A percentile compares a stretch with the other conserved stretches of the same genome.
phyloP scores from a whole-genome alignment of 2,329 filamentous ascomycete genomes.

The Colletotrichum incanum region DNA sequence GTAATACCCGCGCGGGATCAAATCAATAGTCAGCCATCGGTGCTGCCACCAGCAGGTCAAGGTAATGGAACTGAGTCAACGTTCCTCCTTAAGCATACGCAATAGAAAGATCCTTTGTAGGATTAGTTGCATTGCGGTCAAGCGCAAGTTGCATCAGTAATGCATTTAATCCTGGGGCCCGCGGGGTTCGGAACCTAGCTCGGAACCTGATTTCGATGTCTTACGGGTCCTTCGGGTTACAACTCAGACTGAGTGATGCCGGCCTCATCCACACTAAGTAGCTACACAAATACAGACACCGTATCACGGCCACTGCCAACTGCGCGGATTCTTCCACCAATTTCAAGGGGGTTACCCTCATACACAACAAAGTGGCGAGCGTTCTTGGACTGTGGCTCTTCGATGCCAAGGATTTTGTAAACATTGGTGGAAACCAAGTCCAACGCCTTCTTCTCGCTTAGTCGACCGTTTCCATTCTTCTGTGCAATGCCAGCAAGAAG shows the following conservation, averaged over 20 bases:
- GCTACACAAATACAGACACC: constrained; percentile 55
- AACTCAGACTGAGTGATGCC: not conserved
- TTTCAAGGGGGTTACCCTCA: constrained; percentile 75
- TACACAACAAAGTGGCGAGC: constrained; percentile 71
- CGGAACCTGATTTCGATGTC: not conserved
- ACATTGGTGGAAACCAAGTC: constrained; percentile 71
- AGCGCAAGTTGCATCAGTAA: not conserved
- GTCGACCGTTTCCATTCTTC: constrained; percentile 69
- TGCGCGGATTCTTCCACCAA: constrained; percentile 69
- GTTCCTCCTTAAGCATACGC: not conserved
- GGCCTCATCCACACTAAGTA: not conserved
- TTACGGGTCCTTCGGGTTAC: not conserved
- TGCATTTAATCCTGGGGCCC: not conserved
- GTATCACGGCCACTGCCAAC: constrained; percentile 62
- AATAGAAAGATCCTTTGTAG: not conserved
- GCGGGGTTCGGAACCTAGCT: constrained; percentile 7
- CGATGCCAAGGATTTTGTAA: constrained; percentile 70
- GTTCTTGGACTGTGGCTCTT: constrained; percentile 49
- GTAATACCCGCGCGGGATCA: constrained; percentile 43
- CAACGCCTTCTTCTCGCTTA: constrained; percentile 70
- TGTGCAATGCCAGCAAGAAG: constrained; percentile 73
- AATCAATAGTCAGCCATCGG: not conserved
- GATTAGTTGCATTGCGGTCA: not conserved
- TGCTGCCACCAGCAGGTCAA: constrained; percentile 8
- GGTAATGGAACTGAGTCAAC: constrained; percentile 4